Conservation (phyloP, 805 yeast species). For the Schizosaccharomyces octosporus region DNA sequence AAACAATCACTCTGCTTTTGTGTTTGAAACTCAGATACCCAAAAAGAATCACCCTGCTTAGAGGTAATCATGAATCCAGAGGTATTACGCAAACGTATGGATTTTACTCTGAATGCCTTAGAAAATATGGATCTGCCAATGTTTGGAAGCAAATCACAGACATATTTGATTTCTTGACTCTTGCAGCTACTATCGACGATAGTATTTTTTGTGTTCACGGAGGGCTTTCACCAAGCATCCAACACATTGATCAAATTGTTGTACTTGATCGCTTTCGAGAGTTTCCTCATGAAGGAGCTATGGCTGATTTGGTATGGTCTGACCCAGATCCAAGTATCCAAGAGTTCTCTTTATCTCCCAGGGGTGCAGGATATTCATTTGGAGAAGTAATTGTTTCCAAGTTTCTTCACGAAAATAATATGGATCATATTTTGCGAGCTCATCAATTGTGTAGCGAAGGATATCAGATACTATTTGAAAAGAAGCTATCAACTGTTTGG, state of each 20-base stretch:
- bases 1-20: conserved; percentile 61
- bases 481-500: conserved; percentile 89
- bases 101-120: conserved; percentile 77
- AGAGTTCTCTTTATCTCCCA: conserved; percentile 57
- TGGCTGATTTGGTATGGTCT: conserved; percentile 97
- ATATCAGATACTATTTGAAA: conserved; percentile 72
- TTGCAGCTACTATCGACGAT: conserved; percentile 75
- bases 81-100: conserved; percentile 96
- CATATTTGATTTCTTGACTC: conserved; percentile 69
- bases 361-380: conserved; percentile 96
- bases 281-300: conserved; percentile 96
- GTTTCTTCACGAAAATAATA: conserved; percentile 51
- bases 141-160: conserved; percentile 85
- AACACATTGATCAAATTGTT: conserved; percentile 72
- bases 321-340: conserved; percentile 71
- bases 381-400: conserved; percentile 77
- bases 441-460: conserved; percentile 96
- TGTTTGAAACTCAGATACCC: conserved; percentile 78
- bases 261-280: conserved; percentile 80
- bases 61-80: conserved; percentile 93
- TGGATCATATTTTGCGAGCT: conserved; percentile 69
- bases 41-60: conserved; percentile 45
- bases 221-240: conserved; percentile 76
- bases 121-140: conserved; percentile 56
- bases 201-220: conserved; percentile 89